Conservation (phyloP, 495 filamentous ascomycete species). For the Penicillium alfredii region DNA sequence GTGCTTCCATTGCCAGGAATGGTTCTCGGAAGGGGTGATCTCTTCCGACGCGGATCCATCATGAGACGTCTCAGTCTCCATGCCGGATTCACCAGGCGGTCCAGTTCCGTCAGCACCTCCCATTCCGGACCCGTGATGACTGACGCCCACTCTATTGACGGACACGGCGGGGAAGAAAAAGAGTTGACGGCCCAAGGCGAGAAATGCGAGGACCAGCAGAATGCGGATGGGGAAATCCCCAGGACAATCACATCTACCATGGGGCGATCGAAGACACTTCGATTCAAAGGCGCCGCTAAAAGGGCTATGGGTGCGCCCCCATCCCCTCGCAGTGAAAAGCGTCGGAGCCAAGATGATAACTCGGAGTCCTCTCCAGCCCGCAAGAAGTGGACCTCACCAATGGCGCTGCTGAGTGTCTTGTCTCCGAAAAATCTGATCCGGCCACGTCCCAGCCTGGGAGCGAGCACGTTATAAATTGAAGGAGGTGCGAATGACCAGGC, state of each 20-base stretch:
- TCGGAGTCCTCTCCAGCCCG: constrained; percentile 13
- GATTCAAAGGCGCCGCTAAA: constrained; percentile 11
- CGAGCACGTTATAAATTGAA: constrained; percentile 58
- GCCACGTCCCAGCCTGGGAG: constrained; percentile 59
- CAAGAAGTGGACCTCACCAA: constrained; percentile 23
- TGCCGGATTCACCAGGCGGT: constrained; percentile 25
- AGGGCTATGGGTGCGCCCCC: constrained; percentile 6
- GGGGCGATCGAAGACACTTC: constrained; percentile 15
- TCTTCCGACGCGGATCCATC: constrained; percentile 63
- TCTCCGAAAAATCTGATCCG: constrained; percentile 27
- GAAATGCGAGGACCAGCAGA: constrained; percentile 9
- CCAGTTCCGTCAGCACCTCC: constrained; percentile 24
- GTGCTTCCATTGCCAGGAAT: constrained; percentile 83
- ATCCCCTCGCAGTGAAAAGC: constrained; percentile 19
- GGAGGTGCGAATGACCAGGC: too few relatives aligned
- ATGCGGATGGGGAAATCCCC: constrained; percentile 9
- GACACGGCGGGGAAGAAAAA: constrained; percentile 15
- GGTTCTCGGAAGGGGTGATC: constrained; percentile 54
- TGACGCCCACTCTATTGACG: constrained; percentile 12
- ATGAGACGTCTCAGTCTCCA: constrained; percentile 71
- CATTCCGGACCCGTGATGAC: constrained; percentile 8
- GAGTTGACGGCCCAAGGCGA: constrained; percentile 8
- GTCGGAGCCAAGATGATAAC: constrained; percentile 11
- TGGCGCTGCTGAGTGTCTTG: constrained; percentile 14
- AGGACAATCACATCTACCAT: constrained; percentile 12